Evolutionary conservation across 352 stramenopile species (phyloP).

Genomic region (Phytophthora sp.): DNA sequence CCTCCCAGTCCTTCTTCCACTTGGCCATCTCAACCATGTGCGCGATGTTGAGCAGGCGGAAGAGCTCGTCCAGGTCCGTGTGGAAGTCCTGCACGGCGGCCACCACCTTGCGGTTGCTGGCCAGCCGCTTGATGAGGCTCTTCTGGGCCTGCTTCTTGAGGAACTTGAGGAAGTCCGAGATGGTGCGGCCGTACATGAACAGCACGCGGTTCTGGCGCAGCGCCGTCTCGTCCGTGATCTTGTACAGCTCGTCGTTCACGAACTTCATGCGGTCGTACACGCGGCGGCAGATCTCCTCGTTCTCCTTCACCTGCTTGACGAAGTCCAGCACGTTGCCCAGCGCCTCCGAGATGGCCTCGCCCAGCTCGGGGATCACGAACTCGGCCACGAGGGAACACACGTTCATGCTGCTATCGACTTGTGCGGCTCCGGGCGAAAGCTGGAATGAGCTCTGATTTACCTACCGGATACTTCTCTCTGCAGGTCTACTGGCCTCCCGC

Average conservation of each 20-base stretch:
- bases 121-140: slow-evolving; percentile 24
- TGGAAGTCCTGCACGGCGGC: slow-evolving; percentile 30
- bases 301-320: slow-evolving; percentile 38
- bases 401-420: neutral
- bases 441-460: neutral
- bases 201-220: slow-evolving; percentile 42
- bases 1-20: slow-evolving; percentile 31
- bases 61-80: slow-evolving; percentile 33
- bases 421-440: neutral
- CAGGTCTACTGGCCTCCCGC: neutral
- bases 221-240: slow-evolving; percentile 41
- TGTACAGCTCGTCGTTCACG: slow-evolving; percentile 40
- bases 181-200: slow-evolving; percentile 40
- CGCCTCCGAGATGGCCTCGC: slow-evolving; percentile 35
- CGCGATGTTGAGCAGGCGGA: slow-evolving; percentile 29
- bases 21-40: slow-evolving; percentile 35
- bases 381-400: slow-evolving; percentile 30
- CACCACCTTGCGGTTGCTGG: slow-evolving; percentile 34
- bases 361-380: slow-evolving; percentile 44
- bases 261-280: slow-evolving; percentile 39
- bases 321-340: slow-evolving; percentile 32
- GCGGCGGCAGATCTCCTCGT: slow-evolving; percentile 32
- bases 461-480: neutral
- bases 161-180: slow-evolving; percentile 40
- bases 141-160: slow-evolving; percentile 20